A percentile compares a stretch with the other conserved stretches of the same genome.
These are phyloP conservation scores for Volvox carteri DNA, from an alignment of 163 green algal species.

Conservation along the genomic window DNA sequence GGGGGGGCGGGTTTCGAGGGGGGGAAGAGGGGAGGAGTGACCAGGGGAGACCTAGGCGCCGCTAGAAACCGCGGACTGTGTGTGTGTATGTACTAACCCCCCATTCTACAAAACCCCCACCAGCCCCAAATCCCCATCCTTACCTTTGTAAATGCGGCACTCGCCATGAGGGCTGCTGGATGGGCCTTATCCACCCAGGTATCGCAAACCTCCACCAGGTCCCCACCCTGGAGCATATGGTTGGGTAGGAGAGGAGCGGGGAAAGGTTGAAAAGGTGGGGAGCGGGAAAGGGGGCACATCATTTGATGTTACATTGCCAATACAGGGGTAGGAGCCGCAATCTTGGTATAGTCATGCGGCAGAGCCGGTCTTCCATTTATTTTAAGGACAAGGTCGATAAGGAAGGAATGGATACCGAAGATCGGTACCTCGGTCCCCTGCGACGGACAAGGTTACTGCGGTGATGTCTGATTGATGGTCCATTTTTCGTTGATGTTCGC, in stretches of 20 bases:
- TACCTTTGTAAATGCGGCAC: constrained; percentile 73
- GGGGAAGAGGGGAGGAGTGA: neutral
- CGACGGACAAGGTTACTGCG: too few species aligned
- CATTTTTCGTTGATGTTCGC: too few species aligned
- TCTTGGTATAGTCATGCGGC: too few species aligned
- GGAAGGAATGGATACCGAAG: too few species aligned
- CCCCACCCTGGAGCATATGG: constrained; percentile 57
- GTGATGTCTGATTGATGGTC: too few species aligned
- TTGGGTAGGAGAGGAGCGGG: too few species aligned
- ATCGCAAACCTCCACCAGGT: constrained; percentile 69
- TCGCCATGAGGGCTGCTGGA: constrained; percentile 70
- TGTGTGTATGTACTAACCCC: neutral
- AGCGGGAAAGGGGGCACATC: neutral
- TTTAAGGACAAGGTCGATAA: too few species aligned
- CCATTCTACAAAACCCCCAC: neutral
- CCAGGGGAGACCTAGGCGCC: neutral
- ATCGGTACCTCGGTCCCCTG: too few species aligned
- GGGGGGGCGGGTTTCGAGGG: neutral
- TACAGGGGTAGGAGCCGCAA: too few species aligned
- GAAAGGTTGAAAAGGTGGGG: neutral
- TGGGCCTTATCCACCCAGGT: constrained; percentile 73
- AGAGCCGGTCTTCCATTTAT: too few species aligned
- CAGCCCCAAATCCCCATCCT: neutral
- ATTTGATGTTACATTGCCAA: too few species aligned
- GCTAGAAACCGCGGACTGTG: neutral